phyloP scores from a whole-genome alignment of 2,329 filamentous ascomycete species.

The Xylaria sp. region DNA sequence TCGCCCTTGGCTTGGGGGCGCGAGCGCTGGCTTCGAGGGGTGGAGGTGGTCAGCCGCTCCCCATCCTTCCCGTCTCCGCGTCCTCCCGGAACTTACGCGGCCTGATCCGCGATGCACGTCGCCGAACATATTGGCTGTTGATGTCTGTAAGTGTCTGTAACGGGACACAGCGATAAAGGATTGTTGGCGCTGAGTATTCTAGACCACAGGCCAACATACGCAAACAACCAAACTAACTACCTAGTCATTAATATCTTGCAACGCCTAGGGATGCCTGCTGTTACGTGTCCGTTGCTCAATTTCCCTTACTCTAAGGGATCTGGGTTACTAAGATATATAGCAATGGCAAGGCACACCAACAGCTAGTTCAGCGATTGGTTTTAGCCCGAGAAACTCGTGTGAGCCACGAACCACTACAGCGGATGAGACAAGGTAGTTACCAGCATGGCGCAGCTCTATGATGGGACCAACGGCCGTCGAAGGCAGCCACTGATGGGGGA shows the following conservation, averaged over 20 bases:
- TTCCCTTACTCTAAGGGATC: too few species aligned
- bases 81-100: constrained; percentile 19
- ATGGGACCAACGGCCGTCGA: too few species aligned
- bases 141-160: background rate
- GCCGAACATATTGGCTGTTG: background rate
- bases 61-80: constrained; percentile 24
- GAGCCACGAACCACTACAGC: background rate
- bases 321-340: too few species aligned
- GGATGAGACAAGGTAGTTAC: constrained; percentile 3
- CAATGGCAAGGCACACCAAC: background rate
- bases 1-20: background rate
- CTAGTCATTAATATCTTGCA: too few species aligned
- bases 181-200: too few species aligned
- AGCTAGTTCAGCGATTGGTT: background rate
- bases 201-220: too few species aligned
- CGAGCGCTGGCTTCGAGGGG: background rate
- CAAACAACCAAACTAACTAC: too few species aligned
- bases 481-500: too few species aligned
- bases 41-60: constrained; percentile 10
- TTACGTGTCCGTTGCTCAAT: too few species aligned
- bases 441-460: background rate
- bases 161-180: background rate
- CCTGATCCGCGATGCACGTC: constrained; percentile 19
- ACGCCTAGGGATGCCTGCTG: too few species aligned
- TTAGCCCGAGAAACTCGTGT: background rate